Conservation (phyloP, 306 rosid species). For the Lathyrus sativus region DNA sequence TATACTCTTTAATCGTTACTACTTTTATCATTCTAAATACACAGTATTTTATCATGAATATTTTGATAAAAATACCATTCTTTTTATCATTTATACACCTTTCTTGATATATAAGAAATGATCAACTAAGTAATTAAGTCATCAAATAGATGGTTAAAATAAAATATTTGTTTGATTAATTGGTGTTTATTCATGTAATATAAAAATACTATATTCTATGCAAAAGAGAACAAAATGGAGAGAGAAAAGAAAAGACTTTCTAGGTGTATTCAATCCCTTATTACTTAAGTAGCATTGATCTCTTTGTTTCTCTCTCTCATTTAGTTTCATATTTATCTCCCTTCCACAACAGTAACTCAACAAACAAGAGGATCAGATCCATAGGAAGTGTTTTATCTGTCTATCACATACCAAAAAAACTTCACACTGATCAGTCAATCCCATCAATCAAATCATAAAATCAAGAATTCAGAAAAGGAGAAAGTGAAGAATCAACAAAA, state of each 20-base stretch:
- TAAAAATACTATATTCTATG: too few species aligned
- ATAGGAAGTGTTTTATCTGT: constrained; percentile 50
- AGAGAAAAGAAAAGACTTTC: not conserved
- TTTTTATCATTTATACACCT: too few species aligned
- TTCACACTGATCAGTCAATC: constrained; percentile 64
- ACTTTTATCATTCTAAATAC: too few species aligned
- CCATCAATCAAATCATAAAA: constrained; percentile 78
- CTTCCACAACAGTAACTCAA: constrained; percentile 35
- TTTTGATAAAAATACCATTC: too few species aligned
- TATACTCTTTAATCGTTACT: too few species aligned
- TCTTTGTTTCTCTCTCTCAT: not conserved
- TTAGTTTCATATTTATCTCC: not conserved
- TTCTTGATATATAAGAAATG: too few species aligned
- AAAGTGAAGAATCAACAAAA: constrained; percentile 38
- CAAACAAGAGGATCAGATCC: constrained; percentile 56
- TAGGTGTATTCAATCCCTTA: constrained; percentile 30
- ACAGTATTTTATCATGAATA: too few species aligned
- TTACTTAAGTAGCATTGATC: constrained; percentile 33
- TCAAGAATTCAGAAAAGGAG: constrained; percentile 25
- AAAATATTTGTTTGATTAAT: too few species aligned
- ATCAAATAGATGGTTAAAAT: too few species aligned
- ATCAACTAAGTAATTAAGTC: too few species aligned
- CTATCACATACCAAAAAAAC: constrained; percentile 41
- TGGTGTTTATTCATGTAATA: too few species aligned
- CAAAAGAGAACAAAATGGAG: not conserved